Conservation (phyloP, 495 filamentous ascomycete genomes). For the Lindgomyces ingoldianus region DNA sequence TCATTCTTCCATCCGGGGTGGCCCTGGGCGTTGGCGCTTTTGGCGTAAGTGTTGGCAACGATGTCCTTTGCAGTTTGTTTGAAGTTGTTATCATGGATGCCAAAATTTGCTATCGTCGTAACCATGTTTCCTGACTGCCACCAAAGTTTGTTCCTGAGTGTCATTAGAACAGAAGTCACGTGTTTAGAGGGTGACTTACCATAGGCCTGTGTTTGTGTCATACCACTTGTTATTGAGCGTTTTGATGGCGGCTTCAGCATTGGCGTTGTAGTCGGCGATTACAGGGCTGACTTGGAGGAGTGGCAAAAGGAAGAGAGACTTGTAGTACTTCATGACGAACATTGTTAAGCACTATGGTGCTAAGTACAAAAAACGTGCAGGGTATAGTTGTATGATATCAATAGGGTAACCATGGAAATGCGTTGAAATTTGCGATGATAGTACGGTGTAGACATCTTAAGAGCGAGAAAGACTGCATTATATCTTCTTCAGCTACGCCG, state of each 20-base stretch:
- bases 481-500: neutral
- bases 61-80: conserved; percentile 25
- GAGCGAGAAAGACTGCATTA: neutral
- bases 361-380: neutral
- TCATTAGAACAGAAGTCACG: neutral
- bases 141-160: conserved; percentile 19
- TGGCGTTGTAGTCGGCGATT: conserved; percentile 22
- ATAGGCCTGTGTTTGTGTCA: conserved; percentile 35
- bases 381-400: neutral
- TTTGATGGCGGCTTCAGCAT: conserved; percentile 28
- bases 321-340: conserved; percentile 26
- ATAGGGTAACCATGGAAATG: neutral
- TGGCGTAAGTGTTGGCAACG: conserved; percentile 33
- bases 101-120: conserved; percentile 19
- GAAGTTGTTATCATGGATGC: conserved; percentile 16
- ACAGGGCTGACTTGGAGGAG: neutral
- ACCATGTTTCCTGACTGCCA: conserved; percentile 35
- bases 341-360: neutral
- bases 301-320: neutral
- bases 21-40: conserved; percentile 17
- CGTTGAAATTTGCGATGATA: neutral
- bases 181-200: conserved; percentile 18
- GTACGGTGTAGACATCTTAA: neutral
- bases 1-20: conserved; percentile 31
- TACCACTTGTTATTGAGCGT: conserved; percentile 36